Base-by-base conservation (phyloP, 2,329 filamentous ascomycete species). In the Trichoderma afroharzianum region DNA sequence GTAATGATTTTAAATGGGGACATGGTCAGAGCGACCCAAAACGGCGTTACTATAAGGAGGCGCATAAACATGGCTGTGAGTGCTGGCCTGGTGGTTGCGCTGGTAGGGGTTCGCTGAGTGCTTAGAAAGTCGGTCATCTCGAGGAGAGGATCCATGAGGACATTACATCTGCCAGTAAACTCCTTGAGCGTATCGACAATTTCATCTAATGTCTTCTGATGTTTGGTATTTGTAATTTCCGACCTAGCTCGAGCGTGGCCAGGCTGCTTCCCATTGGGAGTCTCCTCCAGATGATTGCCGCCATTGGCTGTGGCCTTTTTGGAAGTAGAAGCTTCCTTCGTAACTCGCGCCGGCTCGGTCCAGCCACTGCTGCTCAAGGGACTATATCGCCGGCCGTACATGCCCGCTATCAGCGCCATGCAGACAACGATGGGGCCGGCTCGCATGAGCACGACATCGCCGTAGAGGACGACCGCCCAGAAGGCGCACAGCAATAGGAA, bases 191-290 rank as follows among this genome's bases (percentile, higher is more conserved):
- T 97, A 76, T 98, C 95, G 71, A 99, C 93, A 73, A 99, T 99
- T 83, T 99, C 96, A 80, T 99, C 96, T 67, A 99, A 83, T 64
- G 94, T 98, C 84, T 98, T 98, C 78, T 97, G 93, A 77, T 96
- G 93, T 72, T 92, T 91, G 55, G 91, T 91, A 73, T 87, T 90
- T 7, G 87, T 88, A 18, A 82, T 79, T 76, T 94, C 93, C 9
- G 85, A 87, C 43, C 81, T 79, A 24, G 82, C 82, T n/a, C 83
- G 79, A 69, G 81, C 80, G 74, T 87, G 86, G 24, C 80, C 80
- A 18, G 75, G 50, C 68, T 80, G 74, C 53, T 76, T 78, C 36
- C 80, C 78, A 47, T 75, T 67, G 21, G 75, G 63, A 47, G 71
- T 75, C 63, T 74, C 63, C 43, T 79, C 79, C n/a, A 73, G 75